These are phyloP conservation scores for Skeletonema marinoi DNA, from an alignment of 108 stramenopile species.

Conservation along the genomic window DNA sequence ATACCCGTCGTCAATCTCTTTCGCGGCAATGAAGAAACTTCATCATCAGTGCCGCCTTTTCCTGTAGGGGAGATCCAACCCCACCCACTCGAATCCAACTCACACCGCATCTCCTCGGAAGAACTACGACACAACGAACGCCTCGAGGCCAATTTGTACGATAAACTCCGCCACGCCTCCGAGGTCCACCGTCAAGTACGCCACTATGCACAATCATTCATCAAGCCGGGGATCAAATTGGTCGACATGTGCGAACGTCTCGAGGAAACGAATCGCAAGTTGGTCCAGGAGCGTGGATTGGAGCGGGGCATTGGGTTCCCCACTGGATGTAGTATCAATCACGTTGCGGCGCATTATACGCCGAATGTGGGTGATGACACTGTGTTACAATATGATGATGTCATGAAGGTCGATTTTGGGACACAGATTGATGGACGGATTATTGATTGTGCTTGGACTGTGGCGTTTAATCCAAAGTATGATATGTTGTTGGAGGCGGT, in stretches of 20 bases:
- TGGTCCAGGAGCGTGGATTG: conserved; percentile 90
- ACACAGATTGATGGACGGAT: conserved; percentile 99
- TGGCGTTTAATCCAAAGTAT: conserved; percentile 92
- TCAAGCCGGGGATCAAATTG: conserved; percentile 96
- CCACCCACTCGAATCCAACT: conserved; percentile 84
- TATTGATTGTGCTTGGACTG: conserved; percentile 99
- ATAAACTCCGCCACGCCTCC: conserved; percentile 87
- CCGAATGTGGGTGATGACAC: conserved; percentile 97
- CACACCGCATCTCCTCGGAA: conserved; percentile 82
- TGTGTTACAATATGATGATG: conserved; percentile 89
- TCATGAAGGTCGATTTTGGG: conserved; percentile 99
- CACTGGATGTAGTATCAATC: conserved; percentile 96
- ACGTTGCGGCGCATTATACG: conserved; percentile 99
- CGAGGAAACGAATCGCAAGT: conserved; percentile 93
- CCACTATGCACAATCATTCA: conserved; percentile 91
- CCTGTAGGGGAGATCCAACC: conserved; percentile 92
- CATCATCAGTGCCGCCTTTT: conserved; percentile 52
- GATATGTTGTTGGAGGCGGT: conserved; percentile 94
- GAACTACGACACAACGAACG: conserved; percentile 89
- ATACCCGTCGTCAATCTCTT: conserved; percentile 84
- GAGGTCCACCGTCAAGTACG: conserved; percentile 98
- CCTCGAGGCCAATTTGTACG: conserved; percentile 80
- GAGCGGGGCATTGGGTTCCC: conserved; percentile 97
- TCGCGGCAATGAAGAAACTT: conserved; percentile 1
- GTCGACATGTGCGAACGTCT: conserved; percentile 94